Evolutionary conservation across 2,329 filamentous ascomycete genomes (phyloP).

Genomic region (Myotisia sp.): DNA sequence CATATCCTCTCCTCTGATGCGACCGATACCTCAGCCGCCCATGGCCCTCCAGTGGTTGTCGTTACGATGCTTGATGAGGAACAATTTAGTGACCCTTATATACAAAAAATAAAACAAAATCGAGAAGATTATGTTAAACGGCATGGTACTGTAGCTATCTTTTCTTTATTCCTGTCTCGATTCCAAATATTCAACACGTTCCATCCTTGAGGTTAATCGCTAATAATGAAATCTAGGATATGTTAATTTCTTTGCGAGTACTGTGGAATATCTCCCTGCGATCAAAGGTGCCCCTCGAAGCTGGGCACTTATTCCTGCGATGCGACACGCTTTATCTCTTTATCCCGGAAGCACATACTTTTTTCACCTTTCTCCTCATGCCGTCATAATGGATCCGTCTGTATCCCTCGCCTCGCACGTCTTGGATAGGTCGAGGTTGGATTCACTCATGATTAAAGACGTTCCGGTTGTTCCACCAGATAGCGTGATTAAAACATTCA

Average conservation of each 20-base stretch:
- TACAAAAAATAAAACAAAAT: slow-evolving; percentile 64
- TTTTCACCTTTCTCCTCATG: slow-evolving; percentile 74
- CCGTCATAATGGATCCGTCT: slow-evolving; percentile 74
- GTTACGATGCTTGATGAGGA: slow-evolving; percentile 69
- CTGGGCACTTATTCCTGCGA: slow-evolving; percentile 60
- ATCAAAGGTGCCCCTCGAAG: slow-evolving; percentile 30
- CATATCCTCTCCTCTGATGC: slow-evolving; percentile 23
- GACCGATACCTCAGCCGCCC: slow-evolving; percentile 21
- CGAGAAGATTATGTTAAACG: slow-evolving; percentile 67
- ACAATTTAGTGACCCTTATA: slow-evolving; percentile 50
- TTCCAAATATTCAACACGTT: not conserved
- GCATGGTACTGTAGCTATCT: slow-evolving; percentile 51
- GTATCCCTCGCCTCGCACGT: slow-evolving; percentile 57
- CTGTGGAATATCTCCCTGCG: slow-evolving; percentile 50
- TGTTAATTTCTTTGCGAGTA: slow-evolving; percentile 63
- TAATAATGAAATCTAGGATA: slow-evolving; percentile 48
- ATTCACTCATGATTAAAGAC: slow-evolving; percentile 70
- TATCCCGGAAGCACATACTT: slow-evolving; percentile 65
- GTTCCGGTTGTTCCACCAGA: slow-evolving; percentile 81
- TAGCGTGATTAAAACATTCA: slow-evolving; percentile 91
- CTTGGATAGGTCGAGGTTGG: slow-evolving; percentile 51
- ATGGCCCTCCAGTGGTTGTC: slow-evolving; percentile 48
- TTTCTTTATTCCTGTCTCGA: slow-evolving; percentile 6
- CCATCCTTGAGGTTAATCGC: slow-evolving; percentile 3
- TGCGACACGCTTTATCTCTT: slow-evolving; percentile 74